Percentiles rank a stretch among this genome's conserved stretches.
These are phyloP conservation scores for Tricholoma matsutake DNA, from an alignment of 768 basidiomycete species.

Conservation along the genomic window DNA sequence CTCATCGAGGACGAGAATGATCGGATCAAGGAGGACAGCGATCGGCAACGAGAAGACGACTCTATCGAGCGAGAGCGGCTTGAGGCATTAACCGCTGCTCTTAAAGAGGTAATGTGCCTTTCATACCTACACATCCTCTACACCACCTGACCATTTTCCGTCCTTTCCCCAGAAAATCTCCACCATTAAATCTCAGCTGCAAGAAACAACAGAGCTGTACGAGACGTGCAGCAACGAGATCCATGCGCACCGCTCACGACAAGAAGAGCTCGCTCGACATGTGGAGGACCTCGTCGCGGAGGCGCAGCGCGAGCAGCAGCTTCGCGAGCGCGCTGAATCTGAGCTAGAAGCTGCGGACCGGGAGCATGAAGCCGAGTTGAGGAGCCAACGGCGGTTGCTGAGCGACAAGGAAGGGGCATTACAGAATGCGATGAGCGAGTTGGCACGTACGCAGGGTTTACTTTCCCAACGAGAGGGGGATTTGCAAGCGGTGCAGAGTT, in stretches of 20 bases:
- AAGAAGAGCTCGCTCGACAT: conserved; percentile 76
- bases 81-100: conserved; percentile 61
- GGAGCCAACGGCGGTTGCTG: conserved; percentile 57
- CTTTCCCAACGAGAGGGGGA: conserved; percentile 76
- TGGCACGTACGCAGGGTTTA: conserved; percentile 58
- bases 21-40: conserved; percentile 65
- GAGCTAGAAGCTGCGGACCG: conserved; percentile 57
- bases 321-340: conserved; percentile 50
- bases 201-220: conserved; percentile 62
- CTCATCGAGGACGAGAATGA: conserved; percentile 87
- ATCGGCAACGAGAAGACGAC: conserved; percentile 69
- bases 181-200: conserved; percentile 58
- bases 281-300: conserved; percentile 69
- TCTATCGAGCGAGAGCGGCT: conserved; percentile 64
- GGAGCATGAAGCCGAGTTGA: conserved; percentile 59
- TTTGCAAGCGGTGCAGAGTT: conserved; percentile 65
- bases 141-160: neutral
- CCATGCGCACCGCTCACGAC: conserved; percentile 61
- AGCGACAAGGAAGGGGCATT: conserved; percentile 72
- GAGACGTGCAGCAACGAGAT: conserved; percentile 62
- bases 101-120: conserved; percentile 68
- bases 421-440: conserved; percentile 58
- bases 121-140: neutral
- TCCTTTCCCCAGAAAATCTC: conserved; percentile 58
- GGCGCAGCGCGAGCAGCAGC: conserved; percentile 53